Evolutionary conservation across 1,284 basidiomycete genomes (phyloP), one percentile per base, ranked within the genome.

Genomic region (Earliella scabrosa): DNA sequence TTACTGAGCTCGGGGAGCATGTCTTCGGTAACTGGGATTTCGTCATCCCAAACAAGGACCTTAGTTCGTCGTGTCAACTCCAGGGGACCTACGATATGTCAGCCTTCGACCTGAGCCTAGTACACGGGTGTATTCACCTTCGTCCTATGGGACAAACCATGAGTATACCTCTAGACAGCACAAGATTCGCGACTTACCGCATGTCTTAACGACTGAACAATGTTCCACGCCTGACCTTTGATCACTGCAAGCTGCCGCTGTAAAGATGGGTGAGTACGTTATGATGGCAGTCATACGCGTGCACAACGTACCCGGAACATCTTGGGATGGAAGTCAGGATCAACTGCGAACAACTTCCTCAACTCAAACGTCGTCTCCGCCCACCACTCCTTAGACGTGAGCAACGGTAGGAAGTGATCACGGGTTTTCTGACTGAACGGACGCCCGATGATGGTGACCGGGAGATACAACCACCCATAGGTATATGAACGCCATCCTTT

Each of bases 171-270:
- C 51, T 52, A 38, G 51, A 35, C 21, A 26, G 36, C 54, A 57
- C 34, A 61, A 53, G 20, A 56, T 24, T 34, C 27, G 56, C 44
- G 34, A 74, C 89, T 75, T 63, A 92, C 90, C 14, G 76, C 68
- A 66, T 90, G 87, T 63, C 82, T 86, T 44, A 97, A 74, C 8
- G 89, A 91, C 68, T 95, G 89, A 1, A 96, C 82, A 31, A 97
- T 87, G 64, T 95, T 95, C 82, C 87, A 93, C 4, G 92, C 94
- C 70, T 97, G 95, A 3, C 94, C 95, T 71, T 95, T 95, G 61
- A 97, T 86, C 7, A 97, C 90, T 34, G 91, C 89, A 63, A 97
- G 77, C 81, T 97, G 94, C 63, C 89, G 79, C 86, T 92, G 63
- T 14, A 63, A 32, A 61, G 54, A 27, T 41, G n/a, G 21, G 27